These are phyloP conservation scores for Calocybe gangraenosa DNA, from an alignment of 768 basidiomycete species.

Conservation along the genomic window DNA sequence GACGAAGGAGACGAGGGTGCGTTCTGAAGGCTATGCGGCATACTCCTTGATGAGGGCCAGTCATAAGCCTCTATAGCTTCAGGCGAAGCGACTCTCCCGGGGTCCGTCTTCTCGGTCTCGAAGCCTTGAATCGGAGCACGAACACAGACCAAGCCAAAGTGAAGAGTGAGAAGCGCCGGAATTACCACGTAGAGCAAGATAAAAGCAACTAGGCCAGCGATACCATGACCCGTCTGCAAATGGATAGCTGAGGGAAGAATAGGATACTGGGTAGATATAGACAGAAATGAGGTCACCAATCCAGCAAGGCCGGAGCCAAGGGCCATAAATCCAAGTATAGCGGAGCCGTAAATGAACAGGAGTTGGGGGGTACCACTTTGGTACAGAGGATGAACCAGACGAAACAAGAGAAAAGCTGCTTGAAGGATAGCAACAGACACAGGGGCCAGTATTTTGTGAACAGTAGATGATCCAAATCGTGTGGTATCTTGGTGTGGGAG, in stretches of 20 bases:
- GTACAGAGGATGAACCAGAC: conserved; percentile 21
- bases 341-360: conserved; percentile 15
- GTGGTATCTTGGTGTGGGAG: not conserved
- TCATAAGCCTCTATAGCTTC: conserved; percentile 27
- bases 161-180: conserved; percentile 37
- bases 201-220: conserved; percentile 63
- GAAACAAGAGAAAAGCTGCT: conserved; percentile 31
- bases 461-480: conserved; percentile 31
- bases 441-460: conserved; percentile 43
- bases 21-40: conserved; percentile 32
- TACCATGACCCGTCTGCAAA: conserved; percentile 59
- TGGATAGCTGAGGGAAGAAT: conserved; percentile 22
- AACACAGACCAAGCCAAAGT: conserved; percentile 7
- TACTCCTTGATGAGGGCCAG: conserved; percentile 25
- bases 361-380: not conserved
- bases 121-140: conserved; percentile 7
- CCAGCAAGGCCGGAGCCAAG: conserved; percentile 64
- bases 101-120: conserved; percentile 12
- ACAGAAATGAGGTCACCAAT: conserved; percentile 58
- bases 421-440: conserved; percentile 39
- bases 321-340: conserved; percentile 33
- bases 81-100: conserved; percentile 18
- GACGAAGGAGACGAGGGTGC: conserved; percentile 36
- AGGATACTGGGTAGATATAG: conserved; percentile 33
- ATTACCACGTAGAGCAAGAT: conserved; percentile 52